phyloP scores from a whole-genome alignment of 495 filamentous ascomycete species.

The Bathelium albidoporum region DNA sequence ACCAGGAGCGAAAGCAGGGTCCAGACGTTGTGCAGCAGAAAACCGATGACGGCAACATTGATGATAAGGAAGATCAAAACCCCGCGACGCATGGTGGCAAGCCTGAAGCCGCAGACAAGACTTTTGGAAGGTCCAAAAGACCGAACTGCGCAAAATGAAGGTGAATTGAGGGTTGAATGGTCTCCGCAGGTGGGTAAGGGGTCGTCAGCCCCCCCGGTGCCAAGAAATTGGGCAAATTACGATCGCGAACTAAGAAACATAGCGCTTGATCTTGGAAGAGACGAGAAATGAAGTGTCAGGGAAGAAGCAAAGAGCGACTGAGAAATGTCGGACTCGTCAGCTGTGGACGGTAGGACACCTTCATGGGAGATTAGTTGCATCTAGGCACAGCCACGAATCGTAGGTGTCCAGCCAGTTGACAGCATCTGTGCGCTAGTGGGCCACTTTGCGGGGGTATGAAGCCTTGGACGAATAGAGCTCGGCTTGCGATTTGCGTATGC shows the following conservation, averaged over 20 bases:
- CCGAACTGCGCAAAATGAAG: not conserved
- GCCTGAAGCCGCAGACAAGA: not conserved
- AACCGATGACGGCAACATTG: slow-evolving; percentile 44
- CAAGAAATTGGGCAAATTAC: not conserved
- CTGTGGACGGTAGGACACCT: not conserved
- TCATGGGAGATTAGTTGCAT: slow-evolving; percentile 1
- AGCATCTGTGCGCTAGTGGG: not conserved
- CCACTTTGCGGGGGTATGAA: not conserved
- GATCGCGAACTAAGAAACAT: not conserved
- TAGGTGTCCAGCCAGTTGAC: not conserved
- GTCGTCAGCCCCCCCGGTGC: not conserved
- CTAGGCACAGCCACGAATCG: slow-evolving; percentile 4
- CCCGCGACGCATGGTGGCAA: slow-evolving; percentile 27
- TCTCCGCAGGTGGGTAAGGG: not conserved
- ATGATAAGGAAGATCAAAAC: slow-evolving; percentile 29
- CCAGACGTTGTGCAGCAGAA: slow-evolving; percentile 37
- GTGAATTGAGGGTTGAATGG: not conserved
- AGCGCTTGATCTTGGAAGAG: not conserved
- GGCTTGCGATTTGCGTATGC: not conserved
- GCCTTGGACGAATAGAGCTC: not conserved
- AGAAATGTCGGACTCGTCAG: not conserved
- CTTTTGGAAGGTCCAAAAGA: not conserved
- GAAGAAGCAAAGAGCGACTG: not conserved
- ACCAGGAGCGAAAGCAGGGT: slow-evolving; percentile 33
- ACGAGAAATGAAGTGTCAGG: not conserved